These are phyloP conservation scores for Scortechinia acanthostroma DNA, from an alignment of 2,329 filamentous ascomycete genomes.

Conservation along the genomic window DNA sequence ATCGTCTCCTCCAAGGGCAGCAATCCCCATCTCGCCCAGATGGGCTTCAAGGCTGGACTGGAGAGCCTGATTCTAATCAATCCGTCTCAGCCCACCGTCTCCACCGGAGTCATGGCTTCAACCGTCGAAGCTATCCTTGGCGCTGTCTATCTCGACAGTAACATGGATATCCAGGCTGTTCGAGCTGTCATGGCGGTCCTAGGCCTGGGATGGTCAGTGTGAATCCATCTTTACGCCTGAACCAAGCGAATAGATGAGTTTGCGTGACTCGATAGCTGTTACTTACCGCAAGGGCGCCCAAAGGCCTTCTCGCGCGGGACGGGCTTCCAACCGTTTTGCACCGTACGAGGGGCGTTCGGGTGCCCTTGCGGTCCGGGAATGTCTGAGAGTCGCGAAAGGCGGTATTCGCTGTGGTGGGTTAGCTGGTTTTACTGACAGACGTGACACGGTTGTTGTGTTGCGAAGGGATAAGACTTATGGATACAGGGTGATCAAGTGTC, in stretches of 20 bases:
- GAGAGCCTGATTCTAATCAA: neutral
- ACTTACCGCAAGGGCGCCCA: neutral
- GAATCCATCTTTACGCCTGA: neutral
- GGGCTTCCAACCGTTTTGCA: neutral
- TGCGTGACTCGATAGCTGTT: too few species aligned
- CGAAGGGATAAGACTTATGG: too few species aligned
- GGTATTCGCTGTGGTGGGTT: too few species aligned
- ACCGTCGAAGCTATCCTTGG: neutral
- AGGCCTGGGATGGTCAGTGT: neutral
- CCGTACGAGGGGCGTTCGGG: too few species aligned
- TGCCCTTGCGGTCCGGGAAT: neutral
- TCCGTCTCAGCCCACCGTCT: neutral
- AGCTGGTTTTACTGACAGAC: too few species aligned
- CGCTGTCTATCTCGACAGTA: neutral
- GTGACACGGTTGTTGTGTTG: too few species aligned
- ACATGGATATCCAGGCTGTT: neutral
- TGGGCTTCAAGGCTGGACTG: neutral
- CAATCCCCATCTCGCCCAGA: neutral
- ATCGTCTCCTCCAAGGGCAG: neutral
- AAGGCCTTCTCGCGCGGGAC: neutral
- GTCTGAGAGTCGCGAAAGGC: too few species aligned
- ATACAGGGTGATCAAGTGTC: too few species aligned
- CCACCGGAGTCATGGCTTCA: neutral
- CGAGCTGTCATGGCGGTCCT: neutral
- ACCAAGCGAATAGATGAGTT: neutral